These are phyloP conservation scores for Trametes meyenii DNA, from an alignment of 768 basidiomycete species.

Conservation along the genomic window DNA sequence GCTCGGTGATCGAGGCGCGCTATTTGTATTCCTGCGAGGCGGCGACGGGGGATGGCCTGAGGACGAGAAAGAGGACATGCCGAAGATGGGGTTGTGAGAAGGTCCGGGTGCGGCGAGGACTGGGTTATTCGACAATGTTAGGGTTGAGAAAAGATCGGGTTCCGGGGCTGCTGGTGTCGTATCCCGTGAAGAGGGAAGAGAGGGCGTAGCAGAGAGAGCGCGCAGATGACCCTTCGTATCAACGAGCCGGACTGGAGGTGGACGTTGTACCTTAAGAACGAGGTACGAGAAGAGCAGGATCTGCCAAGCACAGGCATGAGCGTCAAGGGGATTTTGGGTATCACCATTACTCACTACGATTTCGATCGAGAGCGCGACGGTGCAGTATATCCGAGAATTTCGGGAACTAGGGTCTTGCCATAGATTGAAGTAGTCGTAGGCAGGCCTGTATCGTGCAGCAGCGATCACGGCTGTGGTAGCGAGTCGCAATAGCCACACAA, in stretches of 20 bases:
- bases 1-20: slow-evolving; percentile 10
- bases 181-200: slow-evolving; percentile 32
- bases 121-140: slow-evolving; percentile 68
- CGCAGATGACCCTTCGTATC: slow-evolving; percentile 50
- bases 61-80: slow-evolving; percentile 60
- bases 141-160: slow-evolving; percentile 60
- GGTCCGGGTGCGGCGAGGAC: slow-evolving; percentile 41
- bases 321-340: background rate
- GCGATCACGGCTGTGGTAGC: slow-evolving; percentile 50
- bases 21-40: slow-evolving; percentile 8
- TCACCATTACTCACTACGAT: slow-evolving; percentile 48
- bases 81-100: slow-evolving; percentile 59
- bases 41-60: slow-evolving; percentile 27
- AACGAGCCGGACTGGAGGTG: slow-evolving; percentile 72
- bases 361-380: slow-evolving; percentile 51
- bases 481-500: slow-evolving; percentile 60
- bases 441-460: slow-evolving; percentile 44
- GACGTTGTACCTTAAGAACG: slow-evolving; percentile 64
- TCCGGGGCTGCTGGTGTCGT: slow-evolving; percentile 52
- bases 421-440: slow-evolving; percentile 43
- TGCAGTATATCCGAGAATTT: slow-evolving; percentile 50
- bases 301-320: slow-evolving; percentile 37
- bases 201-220: slow-evolving; percentile 20
- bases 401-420: slow-evolving; percentile 39
- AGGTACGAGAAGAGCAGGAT: slow-evolving; percentile 52